Percentiles rank a stretch among this genome's conserved stretches.
Evolutionary conservation across 495 filamentous ascomycete species (phyloP).

Genomic region (Platismatia glauca): DNA sequence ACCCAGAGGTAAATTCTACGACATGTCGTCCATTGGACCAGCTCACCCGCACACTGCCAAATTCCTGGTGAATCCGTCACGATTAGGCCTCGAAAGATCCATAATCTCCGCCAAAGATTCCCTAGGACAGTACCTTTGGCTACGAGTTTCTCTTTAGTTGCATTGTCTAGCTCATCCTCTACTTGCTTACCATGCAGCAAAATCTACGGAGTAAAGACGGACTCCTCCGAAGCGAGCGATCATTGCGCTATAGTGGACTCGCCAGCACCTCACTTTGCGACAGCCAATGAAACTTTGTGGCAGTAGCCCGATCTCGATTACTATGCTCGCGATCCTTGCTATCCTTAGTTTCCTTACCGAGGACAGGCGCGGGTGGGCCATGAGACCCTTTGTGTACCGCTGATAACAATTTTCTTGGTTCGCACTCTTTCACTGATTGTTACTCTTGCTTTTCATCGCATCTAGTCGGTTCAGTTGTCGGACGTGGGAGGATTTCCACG

Average conservation of each 20-base stretch:
- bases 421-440: not conserved
- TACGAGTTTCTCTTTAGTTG: not conserved
- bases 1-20: not conserved
- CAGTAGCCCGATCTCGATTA: not conserved
- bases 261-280: not conserved
- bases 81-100: not conserved
- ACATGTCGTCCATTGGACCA: not conserved
- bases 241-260: not conserved
- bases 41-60: not conserved
- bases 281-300: not conserved
- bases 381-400: not conserved
- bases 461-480: not conserved
- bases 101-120: not conserved
- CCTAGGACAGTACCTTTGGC: not conserved
- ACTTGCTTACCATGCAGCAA: constrained; percentile 1
- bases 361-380: not conserved
- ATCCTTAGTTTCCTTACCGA: not conserved
- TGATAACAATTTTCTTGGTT: not conserved
- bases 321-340: not conserved
- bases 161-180: not conserved
- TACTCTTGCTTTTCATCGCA: not conserved
- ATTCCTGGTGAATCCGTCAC: not conserved
- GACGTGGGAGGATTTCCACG: not conserved
- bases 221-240: not conserved
- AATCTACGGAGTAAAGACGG: not conserved